These are phyloP conservation scores for Venturia asperata DNA, from an alignment of 2,329 filamentous ascomycete species.

Conservation along the genomic window DNA sequence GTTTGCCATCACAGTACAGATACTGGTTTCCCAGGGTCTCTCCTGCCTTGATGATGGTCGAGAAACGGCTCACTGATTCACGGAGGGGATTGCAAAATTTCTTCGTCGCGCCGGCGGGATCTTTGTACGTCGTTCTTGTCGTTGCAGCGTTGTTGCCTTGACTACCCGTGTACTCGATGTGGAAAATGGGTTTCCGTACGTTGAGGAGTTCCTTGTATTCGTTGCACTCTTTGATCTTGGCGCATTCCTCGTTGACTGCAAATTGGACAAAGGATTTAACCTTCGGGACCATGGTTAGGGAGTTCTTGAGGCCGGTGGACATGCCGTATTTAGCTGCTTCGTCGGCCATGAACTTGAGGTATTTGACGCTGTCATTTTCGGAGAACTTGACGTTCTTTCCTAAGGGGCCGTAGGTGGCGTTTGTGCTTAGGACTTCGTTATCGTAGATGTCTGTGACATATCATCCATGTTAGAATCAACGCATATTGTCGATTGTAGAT, in stretches of 20 bases:
- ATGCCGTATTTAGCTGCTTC: conserved; percentile 31
- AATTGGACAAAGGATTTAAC: conserved; percentile 53
- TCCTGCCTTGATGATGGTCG: conserved; percentile 15
- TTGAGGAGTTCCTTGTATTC: conserved; percentile 52
- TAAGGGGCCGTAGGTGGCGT: background rate
- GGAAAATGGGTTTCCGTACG: conserved; percentile 60
- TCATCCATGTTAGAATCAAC: background rate
- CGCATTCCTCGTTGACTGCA: conserved; percentile 64
- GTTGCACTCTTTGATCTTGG: conserved; percentile 52
- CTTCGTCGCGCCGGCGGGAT: conserved; percentile 2
- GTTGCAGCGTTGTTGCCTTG: background rate
- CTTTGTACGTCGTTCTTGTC: background rate
- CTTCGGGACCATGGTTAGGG: conserved; percentile 49
- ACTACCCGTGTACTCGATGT: conserved; percentile 55
- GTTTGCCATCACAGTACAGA: conserved; percentile 15
- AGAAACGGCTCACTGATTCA: background rate
- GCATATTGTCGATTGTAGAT: too few species aligned
- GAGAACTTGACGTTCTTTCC: conserved; percentile 7
- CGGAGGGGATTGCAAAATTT: conserved; percentile 13
- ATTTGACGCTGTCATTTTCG: conserved; percentile 18
- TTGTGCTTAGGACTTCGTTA: conserved; percentile 34
- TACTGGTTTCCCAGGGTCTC: conserved; percentile 2
- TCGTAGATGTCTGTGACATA: conserved; percentile 23
- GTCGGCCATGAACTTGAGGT: conserved; percentile 19
- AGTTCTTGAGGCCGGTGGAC: conserved; percentile 63